Conservation (phyloP, 1,139 yeast genomes). For the Entelexis paramagnoliae region DNA sequence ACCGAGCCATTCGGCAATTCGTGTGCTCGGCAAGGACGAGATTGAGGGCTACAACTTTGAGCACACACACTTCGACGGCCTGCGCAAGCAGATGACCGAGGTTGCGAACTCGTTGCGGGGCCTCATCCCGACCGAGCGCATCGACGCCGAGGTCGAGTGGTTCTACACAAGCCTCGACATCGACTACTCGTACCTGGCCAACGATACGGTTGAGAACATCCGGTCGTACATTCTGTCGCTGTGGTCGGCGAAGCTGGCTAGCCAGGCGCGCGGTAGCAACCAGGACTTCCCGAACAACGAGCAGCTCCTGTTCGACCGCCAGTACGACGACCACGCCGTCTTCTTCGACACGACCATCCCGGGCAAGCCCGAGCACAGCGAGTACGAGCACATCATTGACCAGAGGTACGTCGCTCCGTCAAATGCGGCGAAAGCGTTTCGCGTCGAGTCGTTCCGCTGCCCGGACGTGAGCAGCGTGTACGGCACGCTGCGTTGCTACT, state of each 20-base stretch:
- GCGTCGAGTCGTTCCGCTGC: constrained; percentile 80
- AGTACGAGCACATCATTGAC: constrained; percentile 54
- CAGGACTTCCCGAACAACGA: constrained; percentile 39
- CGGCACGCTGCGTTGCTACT: constrained; percentile 58
- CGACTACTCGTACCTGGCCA: constrained; percentile 81
- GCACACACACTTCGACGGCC: constrained; percentile 66
- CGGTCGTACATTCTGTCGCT: constrained; percentile 75
- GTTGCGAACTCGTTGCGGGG: constrained; percentile 80
- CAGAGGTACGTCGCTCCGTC: constrained; percentile 63
- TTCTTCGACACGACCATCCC: constrained; percentile 65
- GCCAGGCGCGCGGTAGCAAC: constrained; percentile 45
- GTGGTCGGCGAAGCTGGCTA: constrained; percentile 84
- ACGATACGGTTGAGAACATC: constrained; percentile 69
- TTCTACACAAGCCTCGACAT: constrained; percentile 81
- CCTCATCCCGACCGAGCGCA: constrained; percentile 75
- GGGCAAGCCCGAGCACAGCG: constrained; percentile 33
- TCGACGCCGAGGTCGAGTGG: constrained; percentile 74
- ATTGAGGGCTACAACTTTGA: constrained; percentile 46
- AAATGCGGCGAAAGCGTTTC: constrained; percentile 42
- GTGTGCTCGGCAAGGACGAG: constrained; percentile 16
- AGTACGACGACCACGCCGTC: constrained; percentile 78
- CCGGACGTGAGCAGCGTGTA: constrained; percentile 30
- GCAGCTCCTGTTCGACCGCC: constrained; percentile 50
- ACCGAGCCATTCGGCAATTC: constrained; percentile 23
- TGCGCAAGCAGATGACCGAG: constrained; percentile 66